phyloP scores from a whole-genome alignment of 768 basidiomycete genomes.

The Lentinula sp. region DNA sequence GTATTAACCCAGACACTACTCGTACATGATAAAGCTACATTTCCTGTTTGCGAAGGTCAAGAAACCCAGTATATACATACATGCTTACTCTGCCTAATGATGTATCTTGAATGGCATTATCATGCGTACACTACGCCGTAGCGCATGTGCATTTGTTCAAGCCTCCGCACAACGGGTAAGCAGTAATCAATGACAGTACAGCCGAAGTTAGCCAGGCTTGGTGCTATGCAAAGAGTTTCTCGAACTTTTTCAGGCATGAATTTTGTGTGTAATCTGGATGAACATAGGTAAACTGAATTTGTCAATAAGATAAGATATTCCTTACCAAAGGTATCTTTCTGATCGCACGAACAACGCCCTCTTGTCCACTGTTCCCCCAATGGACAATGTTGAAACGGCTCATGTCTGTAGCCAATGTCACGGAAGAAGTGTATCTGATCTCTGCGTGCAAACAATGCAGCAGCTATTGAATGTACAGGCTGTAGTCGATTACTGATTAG shows the following conservation, averaged over 20 bases:
- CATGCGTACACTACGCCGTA: no score
- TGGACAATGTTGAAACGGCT: constrained; percentile 76
- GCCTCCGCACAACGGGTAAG: no score
- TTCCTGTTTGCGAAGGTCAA: no score
- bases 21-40: no score
- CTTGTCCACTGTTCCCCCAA: constrained; percentile 46
- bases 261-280: constrained; percentile 32
- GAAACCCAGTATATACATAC: no score
- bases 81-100: no score
- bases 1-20: no score
- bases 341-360: constrained; percentile 70
- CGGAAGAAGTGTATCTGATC: constrained; percentile 77
- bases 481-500: not conserved
- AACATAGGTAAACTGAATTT: not conserved
- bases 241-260: constrained; percentile 35
- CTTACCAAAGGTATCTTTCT: constrained; percentile 64
- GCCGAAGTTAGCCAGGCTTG: no score
- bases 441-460: constrained; percentile 65
- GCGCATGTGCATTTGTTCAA: no score
- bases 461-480: constrained; percentile 45
- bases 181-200: no score
- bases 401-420: constrained; percentile 83
- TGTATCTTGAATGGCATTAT: no score
- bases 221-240: constrained; percentile 24
- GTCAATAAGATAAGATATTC: constrained; percentile 2